A percentile compares a stretch with the other conserved stretches of the same genome.
phyloP scores from a whole-genome alignment of 202 grass and related monocot genomes.

The Panicum hallii region DNA sequence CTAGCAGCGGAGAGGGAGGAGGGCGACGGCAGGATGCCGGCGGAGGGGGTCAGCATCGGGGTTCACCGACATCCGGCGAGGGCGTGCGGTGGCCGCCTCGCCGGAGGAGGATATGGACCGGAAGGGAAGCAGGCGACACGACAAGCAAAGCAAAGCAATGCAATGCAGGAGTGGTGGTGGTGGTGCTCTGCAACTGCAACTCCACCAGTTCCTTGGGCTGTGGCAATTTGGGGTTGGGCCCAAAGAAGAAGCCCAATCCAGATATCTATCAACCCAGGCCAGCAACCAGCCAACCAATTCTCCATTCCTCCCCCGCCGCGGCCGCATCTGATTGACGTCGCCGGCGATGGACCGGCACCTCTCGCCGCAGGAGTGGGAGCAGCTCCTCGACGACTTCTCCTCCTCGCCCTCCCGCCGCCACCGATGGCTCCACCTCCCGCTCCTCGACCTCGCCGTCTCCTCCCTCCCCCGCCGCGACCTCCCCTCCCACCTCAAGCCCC shows the following conservation, averaged over 20 bases:
- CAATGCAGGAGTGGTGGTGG: no score
- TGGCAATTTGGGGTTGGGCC: no score
- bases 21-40: constrained; percentile 43
- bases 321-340: constrained; percentile 23
- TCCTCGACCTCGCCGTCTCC: constrained; percentile 68
- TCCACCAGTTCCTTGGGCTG: no score
- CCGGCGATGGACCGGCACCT: constrained; percentile 75
- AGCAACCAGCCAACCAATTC: no score
- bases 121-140: neutral
- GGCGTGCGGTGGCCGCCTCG: neutral
- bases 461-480: constrained; percentile 87
- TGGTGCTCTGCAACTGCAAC: neutral
- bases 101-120: neutral
- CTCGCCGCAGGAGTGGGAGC: constrained; percentile 74
- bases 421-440: constrained; percentile 70
- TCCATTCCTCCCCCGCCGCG: no score
- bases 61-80: constrained; percentile 59
- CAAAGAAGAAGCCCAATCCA: no score
- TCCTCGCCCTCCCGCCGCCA: constrained; percentile 39
- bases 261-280: no score
- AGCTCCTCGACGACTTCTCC: constrained; percentile 78
- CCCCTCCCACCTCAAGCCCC: constrained; percentile 65
- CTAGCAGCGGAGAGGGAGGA: constrained; percentile 36
- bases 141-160: no score
- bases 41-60: constrained; percentile 60